Evolutionary conservation across 2,329 filamentous ascomycete genomes (phyloP).

Genomic region (Beauveria bassiana): DNA sequence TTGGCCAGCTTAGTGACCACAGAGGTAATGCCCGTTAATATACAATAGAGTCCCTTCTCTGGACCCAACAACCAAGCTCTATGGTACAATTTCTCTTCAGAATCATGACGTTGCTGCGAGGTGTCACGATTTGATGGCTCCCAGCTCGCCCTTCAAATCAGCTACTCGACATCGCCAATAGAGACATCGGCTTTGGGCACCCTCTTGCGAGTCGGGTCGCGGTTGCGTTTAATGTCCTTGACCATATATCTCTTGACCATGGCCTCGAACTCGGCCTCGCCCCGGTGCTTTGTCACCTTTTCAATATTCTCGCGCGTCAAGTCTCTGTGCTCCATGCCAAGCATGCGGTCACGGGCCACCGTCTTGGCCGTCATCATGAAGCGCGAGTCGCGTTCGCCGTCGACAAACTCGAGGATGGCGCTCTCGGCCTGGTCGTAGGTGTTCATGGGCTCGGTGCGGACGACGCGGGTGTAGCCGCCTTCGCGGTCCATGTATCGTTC

Average conservation of each 20-base stretch:
- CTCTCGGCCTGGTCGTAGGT: constrained; percentile 76
- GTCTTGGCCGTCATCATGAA: constrained; percentile 90
- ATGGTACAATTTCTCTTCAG: neutral
- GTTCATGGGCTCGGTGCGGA: constrained; percentile 84
- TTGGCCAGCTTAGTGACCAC: neutral
- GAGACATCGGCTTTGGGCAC: neutral
- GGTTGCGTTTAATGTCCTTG: neutral
- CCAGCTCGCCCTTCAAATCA: too few relatives aligned
- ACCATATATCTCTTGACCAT: constrained; percentile 8
- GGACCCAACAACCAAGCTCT: neutral
- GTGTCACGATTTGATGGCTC: neutral
- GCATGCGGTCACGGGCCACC: constrained; percentile 55
- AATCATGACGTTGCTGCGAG: neutral
- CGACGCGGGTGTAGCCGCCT: constrained; percentile 90
- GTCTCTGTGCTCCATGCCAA: constrained; percentile 54
- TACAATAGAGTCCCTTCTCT: constrained; percentile 2
- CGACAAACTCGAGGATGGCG: constrained; percentile 89
- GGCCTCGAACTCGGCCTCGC: constrained; percentile 58
- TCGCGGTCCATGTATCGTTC: constrained; percentile 70
- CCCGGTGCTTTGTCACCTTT: constrained; percentile 77
- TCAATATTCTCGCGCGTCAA: constrained; percentile 70
- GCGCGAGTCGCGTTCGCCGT: constrained; percentile 87
- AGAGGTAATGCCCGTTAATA: neutral
- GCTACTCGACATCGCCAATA: neutral
- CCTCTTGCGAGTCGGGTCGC: neutral